phyloP scores from a whole-genome alignment of 352 stramenopile genomes.

The Blastocystis sp. region DNA sequence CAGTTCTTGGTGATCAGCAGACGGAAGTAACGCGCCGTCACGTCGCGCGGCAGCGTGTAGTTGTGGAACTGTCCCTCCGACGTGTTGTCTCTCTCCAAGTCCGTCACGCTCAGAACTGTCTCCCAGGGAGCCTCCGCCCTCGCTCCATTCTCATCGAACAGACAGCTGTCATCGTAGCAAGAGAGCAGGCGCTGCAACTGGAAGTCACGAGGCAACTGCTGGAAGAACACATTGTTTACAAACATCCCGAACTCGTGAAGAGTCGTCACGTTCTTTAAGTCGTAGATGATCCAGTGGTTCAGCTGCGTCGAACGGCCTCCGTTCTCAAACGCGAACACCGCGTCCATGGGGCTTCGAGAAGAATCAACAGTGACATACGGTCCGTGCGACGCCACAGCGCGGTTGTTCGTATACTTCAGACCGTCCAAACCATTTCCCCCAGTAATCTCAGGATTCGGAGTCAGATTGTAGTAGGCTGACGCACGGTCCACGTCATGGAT shows the following conservation, averaged over 20 bases:
- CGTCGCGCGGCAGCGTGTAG: background rate
- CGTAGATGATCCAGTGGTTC: constrained; percentile 62
- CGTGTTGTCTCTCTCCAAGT: background rate
- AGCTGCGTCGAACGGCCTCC: constrained; percentile 23
- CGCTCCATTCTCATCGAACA: background rate
- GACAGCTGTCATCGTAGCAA: constrained; percentile 38
- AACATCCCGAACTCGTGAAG: constrained; percentile 44
- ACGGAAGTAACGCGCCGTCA: constrained; percentile 56
- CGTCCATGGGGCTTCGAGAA: background rate
- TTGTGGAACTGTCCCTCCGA: background rate
- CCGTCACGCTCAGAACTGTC: constrained; percentile 29
- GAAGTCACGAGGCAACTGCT: constrained; percentile 45
- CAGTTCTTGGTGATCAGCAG: constrained; percentile 58
- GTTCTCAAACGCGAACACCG: constrained; percentile 49
- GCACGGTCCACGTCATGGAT: constrained; percentile 31
- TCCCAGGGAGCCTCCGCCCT: constrained; percentile 42
- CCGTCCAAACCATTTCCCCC: background rate
- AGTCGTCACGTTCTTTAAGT: constrained; percentile 36
- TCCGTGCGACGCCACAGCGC: constrained; percentile 27
- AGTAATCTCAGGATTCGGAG: constrained; percentile 24
- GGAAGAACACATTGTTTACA: constrained; percentile 48
- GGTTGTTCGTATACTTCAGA: background rate
- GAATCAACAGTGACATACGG: constrained; percentile 48
- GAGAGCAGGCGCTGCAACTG: constrained; percentile 25
- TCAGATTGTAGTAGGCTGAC: constrained; percentile 14